Evolutionary conservation across 331 rosid species (phyloP).

Genomic region (Acacia pycnantha): DNA sequence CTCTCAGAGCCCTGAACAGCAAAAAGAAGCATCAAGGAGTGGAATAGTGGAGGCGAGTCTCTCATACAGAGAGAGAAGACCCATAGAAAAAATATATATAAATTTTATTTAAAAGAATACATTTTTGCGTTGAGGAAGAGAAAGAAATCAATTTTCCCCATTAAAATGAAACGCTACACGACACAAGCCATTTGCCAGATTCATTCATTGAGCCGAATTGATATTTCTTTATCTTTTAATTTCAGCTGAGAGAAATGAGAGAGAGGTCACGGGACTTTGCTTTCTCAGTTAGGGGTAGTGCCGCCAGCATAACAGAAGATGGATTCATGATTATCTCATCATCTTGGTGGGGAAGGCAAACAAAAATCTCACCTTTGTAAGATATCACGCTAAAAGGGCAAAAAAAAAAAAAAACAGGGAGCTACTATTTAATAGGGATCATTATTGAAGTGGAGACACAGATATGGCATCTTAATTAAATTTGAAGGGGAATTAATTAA

Average conservation of each 20-base stretch:
- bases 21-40: slow-evolving; percentile 52
- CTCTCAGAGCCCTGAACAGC: slow-evolving; percentile 51
- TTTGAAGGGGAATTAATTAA: not conserved
- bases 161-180: not conserved
- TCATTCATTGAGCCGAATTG: slow-evolving; percentile 40
- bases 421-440: not conserved
- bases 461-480: not conserved
- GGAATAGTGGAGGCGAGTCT: slow-evolving; percentile 13
- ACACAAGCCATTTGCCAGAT: not conserved
- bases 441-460: not conserved
- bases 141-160: not conserved
- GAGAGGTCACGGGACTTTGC: not conserved
- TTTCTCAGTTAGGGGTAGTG: slow-evolving; percentile 29
- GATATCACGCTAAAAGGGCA: slow-evolving; percentile 8
- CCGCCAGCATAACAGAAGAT: slow-evolving; percentile 52
- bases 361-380: slow-evolving; percentile 42
- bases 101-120: not conserved
- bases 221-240: slow-evolving; percentile 33
- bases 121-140: not conserved
- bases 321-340: slow-evolving; percentile 90
- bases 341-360: slow-evolving; percentile 75
- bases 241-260: slow-evolving; percentile 14
- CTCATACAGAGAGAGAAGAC: not conserved
- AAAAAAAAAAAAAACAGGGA: not conserved
- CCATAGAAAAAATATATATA: not conserved